These are phyloP conservation scores for Helotiales sp. DNA, from an alignment of 2,329 filamentous ascomycete genomes.

Conservation along the genomic window DNA sequence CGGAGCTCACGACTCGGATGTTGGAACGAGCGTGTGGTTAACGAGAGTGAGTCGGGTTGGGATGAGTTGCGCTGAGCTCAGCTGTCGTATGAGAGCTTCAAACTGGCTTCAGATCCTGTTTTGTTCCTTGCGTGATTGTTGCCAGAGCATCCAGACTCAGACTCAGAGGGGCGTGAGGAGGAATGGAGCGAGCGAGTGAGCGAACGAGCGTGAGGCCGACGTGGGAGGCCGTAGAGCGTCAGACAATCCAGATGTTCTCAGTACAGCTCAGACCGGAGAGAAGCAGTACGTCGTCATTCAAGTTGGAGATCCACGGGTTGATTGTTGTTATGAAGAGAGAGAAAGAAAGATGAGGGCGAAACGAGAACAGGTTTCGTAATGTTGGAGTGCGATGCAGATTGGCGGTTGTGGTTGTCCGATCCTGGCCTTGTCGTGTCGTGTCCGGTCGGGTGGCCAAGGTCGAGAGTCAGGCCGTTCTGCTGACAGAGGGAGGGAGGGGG, in stretches of 20 bases:
- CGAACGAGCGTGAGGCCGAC: conserved; percentile 10
- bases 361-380: neutral
- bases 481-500: neutral
- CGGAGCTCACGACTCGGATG: neutral
- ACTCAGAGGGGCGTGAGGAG: neutral
- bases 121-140: neutral
- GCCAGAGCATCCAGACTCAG: neutral
- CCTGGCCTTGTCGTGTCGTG: neutral
- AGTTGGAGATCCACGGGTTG: neutral
- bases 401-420: neutral
- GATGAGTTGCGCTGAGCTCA: neutral
- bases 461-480: neutral
- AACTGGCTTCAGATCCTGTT: neutral
- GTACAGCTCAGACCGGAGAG: neutral
- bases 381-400: neutral
- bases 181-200: neutral
- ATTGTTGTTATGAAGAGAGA: conserved; percentile 1
- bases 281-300: neutral
- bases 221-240: neutral
- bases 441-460: conserved; percentile 4
- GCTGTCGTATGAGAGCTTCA: neutral
- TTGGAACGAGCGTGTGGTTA: conserved; percentile 2
- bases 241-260: neutral
- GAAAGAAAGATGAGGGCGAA: conserved; percentile 3
- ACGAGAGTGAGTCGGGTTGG: neutral